Evolutionary conservation across 2,329 filamentous ascomycete species (phyloP).

Genomic region (Pseudogymnoascus sp.): DNA sequence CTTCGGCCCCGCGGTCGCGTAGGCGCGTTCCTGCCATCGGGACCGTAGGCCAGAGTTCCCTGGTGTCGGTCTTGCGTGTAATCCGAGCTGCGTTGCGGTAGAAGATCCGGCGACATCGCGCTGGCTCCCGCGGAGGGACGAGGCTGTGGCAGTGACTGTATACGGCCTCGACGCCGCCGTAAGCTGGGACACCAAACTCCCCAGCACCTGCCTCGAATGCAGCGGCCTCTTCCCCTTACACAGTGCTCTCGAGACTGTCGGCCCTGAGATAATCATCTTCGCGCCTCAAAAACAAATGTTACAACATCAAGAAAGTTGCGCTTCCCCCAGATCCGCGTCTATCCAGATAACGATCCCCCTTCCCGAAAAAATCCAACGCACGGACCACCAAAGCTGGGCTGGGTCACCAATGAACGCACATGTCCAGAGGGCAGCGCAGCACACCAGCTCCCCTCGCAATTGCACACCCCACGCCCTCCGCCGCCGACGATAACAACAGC

Average conservation of each 20-base stretch:
- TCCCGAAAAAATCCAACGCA: slow-evolving; percentile 1
- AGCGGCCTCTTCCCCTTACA: neutral
- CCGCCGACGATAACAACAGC: neutral
- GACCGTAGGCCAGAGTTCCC: neutral
- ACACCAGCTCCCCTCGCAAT: neutral
- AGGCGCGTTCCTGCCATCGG: slow-evolving; percentile 2
- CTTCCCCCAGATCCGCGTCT: neutral
- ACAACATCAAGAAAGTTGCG: neutral
- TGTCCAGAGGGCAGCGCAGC: neutral
- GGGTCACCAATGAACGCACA: slow-evolving; percentile 7
- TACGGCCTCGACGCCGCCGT: neutral
- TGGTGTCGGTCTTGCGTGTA: neutral
- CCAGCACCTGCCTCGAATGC: neutral
- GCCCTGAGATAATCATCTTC: neutral
- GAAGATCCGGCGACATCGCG: neutral
- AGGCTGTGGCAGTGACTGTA: neutral
- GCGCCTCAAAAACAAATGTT: neutral
- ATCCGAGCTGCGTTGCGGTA: neutral
- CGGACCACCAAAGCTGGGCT: neutral
- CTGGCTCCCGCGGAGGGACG: neutral
- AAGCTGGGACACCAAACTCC: neutral
- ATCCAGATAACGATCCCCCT: neutral
- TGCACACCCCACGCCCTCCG: neutral
- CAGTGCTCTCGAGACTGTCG: neutral
- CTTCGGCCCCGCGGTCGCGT: neutral